A percentile compares a stretch with the other conserved stretches of the same genome.
These are phyloP conservation scores for Lepraria neglecta DNA, from an alignment of 495 filamentous ascomycete genomes.

Conservation along the genomic window DNA sequence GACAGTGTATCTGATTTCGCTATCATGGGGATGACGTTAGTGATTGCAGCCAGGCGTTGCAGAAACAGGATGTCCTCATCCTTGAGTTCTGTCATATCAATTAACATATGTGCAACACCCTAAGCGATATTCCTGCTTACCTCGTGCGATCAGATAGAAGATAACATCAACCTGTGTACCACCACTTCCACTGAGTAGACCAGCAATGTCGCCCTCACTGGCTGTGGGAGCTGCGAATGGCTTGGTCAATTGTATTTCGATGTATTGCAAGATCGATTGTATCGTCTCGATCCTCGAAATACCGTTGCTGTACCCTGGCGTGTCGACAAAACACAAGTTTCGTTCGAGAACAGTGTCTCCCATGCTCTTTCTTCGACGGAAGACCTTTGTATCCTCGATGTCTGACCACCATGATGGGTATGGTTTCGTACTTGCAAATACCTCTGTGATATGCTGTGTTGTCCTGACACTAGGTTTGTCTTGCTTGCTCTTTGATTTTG, in stretches of 20 bases:
- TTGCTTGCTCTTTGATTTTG: slow-evolving; percentile 30
- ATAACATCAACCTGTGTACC: slow-evolving; percentile 86
- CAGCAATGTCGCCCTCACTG: slow-evolving; percentile 68
- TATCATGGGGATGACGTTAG: slow-evolving; percentile 82
- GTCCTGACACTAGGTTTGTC: slow-evolving; percentile 29
- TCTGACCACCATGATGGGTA: slow-evolving; percentile 97
- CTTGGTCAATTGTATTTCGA: slow-evolving; percentile 65
- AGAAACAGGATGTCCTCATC: slow-evolving; percentile 72
- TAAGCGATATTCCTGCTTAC: slow-evolving; percentile 38
- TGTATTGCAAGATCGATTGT: slow-evolving; percentile 64
- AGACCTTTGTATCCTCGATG: slow-evolving; percentile 62
- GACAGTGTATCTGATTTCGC: slow-evolving; percentile 69
- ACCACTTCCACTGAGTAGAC: slow-evolving; percentile 75
- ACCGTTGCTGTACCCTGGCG: slow-evolving; percentile 61
- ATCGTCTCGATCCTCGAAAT: slow-evolving; percentile 61
- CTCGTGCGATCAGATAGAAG: slow-evolving; percentile 67
- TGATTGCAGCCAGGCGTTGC: slow-evolving; percentile 63
- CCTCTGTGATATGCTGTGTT: slow-evolving; percentile 61
- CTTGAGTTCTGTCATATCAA: slow-evolving; percentile 51
- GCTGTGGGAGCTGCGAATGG: slow-evolving; percentile 52
- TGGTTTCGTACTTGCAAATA: slow-evolving; percentile 86
- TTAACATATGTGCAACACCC: slow-evolving; percentile 23
- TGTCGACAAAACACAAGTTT: slow-evolving; percentile 94
- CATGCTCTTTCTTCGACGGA: slow-evolving; percentile 69
- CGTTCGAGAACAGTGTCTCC: slow-evolving; percentile 81